These are phyloP conservation scores for Hyparrhenia diplandra DNA, from an alignment of 176 grass and related monocot species.

Conservation along the genomic window DNA sequence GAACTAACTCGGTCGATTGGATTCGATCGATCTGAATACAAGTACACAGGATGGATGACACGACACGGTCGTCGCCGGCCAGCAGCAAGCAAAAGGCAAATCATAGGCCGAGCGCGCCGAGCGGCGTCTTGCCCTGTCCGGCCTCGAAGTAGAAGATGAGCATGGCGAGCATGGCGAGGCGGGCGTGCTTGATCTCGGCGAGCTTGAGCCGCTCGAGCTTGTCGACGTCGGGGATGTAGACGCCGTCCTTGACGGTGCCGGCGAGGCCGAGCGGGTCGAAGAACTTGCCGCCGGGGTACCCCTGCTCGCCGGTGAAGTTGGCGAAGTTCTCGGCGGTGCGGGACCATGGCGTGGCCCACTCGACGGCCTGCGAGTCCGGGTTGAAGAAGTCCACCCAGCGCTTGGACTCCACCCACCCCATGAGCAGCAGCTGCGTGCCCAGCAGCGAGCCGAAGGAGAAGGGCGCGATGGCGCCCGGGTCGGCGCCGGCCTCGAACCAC, in stretches of 20 bases:
- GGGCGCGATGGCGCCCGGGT: constrained; percentile 79
- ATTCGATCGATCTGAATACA: constrained; percentile 1
- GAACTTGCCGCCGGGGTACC: constrained; percentile 94
- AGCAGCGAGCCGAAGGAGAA: constrained; percentile 96
- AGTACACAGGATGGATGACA: background rate
- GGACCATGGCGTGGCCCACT: constrained; percentile 97
- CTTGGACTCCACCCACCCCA: constrained; percentile 99
- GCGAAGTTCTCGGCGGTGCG: constrained; percentile 88
- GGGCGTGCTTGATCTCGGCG: constrained; percentile 95
- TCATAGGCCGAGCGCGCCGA: constrained; percentile 81
- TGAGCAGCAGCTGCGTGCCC: constrained; percentile 89
- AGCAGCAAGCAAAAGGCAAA: background rate
- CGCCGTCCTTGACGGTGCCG: constrained; percentile 58
- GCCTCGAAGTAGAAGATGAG: constrained; percentile 99
- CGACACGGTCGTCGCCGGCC: background rate
- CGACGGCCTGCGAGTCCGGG: constrained; percentile 82
- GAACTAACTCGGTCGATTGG: background rate
- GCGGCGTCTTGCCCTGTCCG: constrained; percentile 93
- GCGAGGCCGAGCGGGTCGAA: constrained; percentile 86
- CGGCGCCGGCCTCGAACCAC: constrained; percentile 93
- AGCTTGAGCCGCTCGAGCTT: constrained; percentile 94
- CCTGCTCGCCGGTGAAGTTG: constrained; percentile 90
- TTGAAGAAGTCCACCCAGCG: constrained; percentile 99
- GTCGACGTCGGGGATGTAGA: constrained; percentile 67
- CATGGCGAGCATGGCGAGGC: constrained; percentile 95